Percentiles rank a stretch among this genome's conserved stretches.
Conservation (phyloP, 805 yeast species). For the Hermanozyma aechmeae region DNA sequence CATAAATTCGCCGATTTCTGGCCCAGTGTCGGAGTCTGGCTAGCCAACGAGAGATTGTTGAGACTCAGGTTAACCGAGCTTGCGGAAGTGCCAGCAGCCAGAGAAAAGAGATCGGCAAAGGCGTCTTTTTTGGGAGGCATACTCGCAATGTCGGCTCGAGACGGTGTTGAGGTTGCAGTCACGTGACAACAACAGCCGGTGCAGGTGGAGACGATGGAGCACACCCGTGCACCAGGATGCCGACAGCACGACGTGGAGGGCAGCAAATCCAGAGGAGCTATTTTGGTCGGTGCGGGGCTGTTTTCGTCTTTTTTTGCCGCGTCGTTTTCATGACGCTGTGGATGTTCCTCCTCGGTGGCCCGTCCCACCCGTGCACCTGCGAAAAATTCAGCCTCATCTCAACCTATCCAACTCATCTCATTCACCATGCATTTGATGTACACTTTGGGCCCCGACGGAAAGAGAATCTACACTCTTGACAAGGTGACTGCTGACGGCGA, state of each 20-base stretch:
- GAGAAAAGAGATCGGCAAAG: constrained; percentile 33
- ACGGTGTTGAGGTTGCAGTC: too few relatives aligned
- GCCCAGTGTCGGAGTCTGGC: constrained; percentile 1
- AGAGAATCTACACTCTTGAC: constrained; percentile 87
- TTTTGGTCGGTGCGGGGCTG: background rate
- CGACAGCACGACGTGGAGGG: background rate
- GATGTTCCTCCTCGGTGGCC: constrained; percentile 1
- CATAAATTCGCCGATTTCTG: too few relatives aligned
- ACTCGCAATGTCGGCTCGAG: too few relatives aligned
- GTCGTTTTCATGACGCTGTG: background rate
- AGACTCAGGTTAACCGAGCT: constrained; percentile 6
- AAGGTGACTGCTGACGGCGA: constrained; percentile 79
- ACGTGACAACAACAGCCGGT: background rate
- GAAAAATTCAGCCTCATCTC: constrained; percentile 2
- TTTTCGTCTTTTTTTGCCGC: constrained; percentile 1
- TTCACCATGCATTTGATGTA: constrained; percentile 93
- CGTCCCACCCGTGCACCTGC: constrained; percentile 8
- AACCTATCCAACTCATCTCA: constrained; percentile 2
- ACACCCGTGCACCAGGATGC: background rate
- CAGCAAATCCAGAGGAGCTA: too few relatives aligned
- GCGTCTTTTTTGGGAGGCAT: constrained; percentile 36
- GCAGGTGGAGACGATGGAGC: background rate
- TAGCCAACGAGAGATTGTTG: constrained; percentile 7
- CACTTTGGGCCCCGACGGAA: constrained; percentile 90
- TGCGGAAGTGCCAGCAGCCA: constrained; percentile 13